phyloP scores from a whole-genome alignment of 148 eudicot genomes.

The Heliamphora exappendiculata region DNA sequence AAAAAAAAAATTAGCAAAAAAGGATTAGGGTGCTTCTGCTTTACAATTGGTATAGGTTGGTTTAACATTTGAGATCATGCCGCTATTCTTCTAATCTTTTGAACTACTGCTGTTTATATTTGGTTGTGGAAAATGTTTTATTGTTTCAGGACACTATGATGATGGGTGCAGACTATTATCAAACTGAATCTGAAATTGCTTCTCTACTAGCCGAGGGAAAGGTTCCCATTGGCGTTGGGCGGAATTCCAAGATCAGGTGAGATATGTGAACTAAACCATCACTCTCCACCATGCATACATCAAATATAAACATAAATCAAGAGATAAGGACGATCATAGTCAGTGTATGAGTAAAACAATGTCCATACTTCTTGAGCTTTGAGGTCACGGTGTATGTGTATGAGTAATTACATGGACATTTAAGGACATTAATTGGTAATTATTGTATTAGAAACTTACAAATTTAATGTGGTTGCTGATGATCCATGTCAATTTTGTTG shows the following conservation, averaged over 20 bases:
- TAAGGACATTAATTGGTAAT: not conserved
- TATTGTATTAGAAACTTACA: not conserved
- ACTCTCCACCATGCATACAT: not conserved
- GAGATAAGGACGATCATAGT: not conserved
- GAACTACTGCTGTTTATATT: not conserved
- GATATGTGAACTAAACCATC: not conserved
- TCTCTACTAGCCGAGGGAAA: slow-evolving; percentile 63
- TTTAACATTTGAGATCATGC: not conserved
- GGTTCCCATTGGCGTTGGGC: slow-evolving; percentile 91
- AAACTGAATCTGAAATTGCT: slow-evolving; percentile 86
- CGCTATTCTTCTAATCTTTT: not conserved
- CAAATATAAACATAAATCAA: not conserved
- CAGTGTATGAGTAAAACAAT: not conserved
- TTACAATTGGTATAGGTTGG: too few relatives aligned
- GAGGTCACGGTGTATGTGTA: not conserved
- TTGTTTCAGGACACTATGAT: slow-evolving; percentile 67
- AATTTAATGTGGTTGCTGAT: not conserved
- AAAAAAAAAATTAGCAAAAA: too few relatives aligned
- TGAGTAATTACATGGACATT: not conserved
- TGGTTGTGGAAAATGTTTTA: not conserved
- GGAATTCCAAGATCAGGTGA: slow-evolving; percentile 76
- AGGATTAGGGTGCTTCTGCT: not conserved
- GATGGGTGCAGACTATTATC: slow-evolving; percentile 97
- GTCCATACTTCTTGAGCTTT: not conserved
- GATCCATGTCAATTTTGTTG: not conserved